phyloP scores from a whole-genome alignment of 2,329 filamentous ascomycete species.

The Ampelomyces quisqualis region DNA sequence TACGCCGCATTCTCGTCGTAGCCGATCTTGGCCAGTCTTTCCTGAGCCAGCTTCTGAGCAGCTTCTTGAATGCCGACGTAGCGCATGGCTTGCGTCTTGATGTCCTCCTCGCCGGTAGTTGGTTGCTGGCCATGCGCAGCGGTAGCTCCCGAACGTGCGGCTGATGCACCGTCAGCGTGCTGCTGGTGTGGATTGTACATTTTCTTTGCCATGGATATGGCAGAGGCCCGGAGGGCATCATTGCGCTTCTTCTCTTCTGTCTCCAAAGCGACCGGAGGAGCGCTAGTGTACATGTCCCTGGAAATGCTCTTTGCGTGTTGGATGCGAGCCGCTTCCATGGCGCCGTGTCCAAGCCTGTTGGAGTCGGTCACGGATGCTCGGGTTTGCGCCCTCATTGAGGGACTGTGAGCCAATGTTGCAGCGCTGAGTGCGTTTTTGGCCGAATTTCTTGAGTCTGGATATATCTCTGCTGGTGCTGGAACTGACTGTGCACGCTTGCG shows the following conservation, averaged over 20 bases:
- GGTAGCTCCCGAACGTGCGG: constrained; percentile 40
- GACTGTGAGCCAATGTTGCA: constrained; percentile 65
- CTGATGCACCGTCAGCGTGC: constrained; percentile 52
- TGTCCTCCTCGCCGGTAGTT: constrained; percentile 44
- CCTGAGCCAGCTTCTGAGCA: constrained; percentile 81
- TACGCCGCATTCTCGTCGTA: constrained; percentile 67
- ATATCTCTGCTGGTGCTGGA: constrained; percentile 47
- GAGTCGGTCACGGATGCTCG: constrained; percentile 22
- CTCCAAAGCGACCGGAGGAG: constrained; percentile 70
- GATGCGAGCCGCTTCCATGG: constrained; percentile 62
- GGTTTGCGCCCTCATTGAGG: constrained; percentile 29
- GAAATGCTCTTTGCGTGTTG: constrained; percentile 69
- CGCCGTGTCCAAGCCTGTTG: constrained; percentile 49
- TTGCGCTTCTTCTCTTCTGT: constrained; percentile 71
- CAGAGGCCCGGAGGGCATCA: constrained; percentile 75
- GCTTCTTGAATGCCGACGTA: constrained; percentile 75
- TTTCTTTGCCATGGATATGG: constrained; percentile 83
- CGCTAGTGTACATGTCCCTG: constrained; percentile 74
- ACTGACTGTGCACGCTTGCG: constrained; percentile 66
- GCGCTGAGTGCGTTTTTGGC: constrained; percentile 70
- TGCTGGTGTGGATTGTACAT: constrained; percentile 76
- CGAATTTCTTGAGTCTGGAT: constrained; percentile 62
- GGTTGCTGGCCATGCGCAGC: constrained; percentile 33
- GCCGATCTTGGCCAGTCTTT: constrained; percentile 77
- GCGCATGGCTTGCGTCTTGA: constrained; percentile 55